These are phyloP conservation scores for Kodamaea ohmeri DNA, from an alignment of 1,139 yeast species.

Conservation along the genomic window DNA sequence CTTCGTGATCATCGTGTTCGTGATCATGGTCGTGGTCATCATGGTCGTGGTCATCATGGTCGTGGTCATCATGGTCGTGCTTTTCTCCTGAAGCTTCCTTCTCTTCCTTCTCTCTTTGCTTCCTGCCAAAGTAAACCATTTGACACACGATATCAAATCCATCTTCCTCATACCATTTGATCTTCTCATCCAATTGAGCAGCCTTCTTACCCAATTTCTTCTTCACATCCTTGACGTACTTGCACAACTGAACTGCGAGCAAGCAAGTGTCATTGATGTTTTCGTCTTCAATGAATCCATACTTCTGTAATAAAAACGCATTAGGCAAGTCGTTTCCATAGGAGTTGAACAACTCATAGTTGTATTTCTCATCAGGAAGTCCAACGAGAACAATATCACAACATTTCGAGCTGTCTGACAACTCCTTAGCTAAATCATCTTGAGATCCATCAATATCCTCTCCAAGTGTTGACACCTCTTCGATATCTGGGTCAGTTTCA, in stretches of 20 bases:
- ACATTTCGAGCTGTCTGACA: slow-evolving; percentile 41
- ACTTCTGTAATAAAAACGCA: slow-evolving; percentile 63
- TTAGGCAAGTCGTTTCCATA: slow-evolving; percentile 71
- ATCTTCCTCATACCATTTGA: slow-evolving; percentile 61
- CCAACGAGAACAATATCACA: slow-evolving; percentile 54
- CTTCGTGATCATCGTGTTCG: slow-evolving; percentile 15
- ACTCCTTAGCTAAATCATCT: slow-evolving; percentile 30
- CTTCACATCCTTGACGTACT: slow-evolving; percentile 33
- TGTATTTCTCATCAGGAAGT: slow-evolving; percentile 39
- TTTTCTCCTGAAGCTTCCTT: slow-evolving; percentile 16
- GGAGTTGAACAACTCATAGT: slow-evolving; percentile 65
- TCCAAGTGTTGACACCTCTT: slow-evolving; percentile 25
- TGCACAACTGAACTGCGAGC: slow-evolving; percentile 51
- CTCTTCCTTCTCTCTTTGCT: slow-evolving; percentile 12
- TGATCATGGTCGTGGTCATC: slow-evolving; percentile 16
- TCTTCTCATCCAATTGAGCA: slow-evolving; percentile 40
- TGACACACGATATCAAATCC: slow-evolving; percentile 50
- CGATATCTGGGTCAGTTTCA: slow-evolving; percentile 25
- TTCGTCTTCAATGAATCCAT: slow-evolving; percentile 63
- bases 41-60: slow-evolving; percentile 14
- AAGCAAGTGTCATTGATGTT: slow-evolving; percentile 60
- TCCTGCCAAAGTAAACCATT: slow-evolving; percentile 14
- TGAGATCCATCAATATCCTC: slow-evolving; percentile 14
- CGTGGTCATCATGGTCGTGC: slow-evolving; percentile 6
- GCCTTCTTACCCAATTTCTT: slow-evolving; percentile 23